phyloP scores from a whole-genome alignment of 164 flowering plant genomes.

The Euptelea pleiosperma region DNA sequence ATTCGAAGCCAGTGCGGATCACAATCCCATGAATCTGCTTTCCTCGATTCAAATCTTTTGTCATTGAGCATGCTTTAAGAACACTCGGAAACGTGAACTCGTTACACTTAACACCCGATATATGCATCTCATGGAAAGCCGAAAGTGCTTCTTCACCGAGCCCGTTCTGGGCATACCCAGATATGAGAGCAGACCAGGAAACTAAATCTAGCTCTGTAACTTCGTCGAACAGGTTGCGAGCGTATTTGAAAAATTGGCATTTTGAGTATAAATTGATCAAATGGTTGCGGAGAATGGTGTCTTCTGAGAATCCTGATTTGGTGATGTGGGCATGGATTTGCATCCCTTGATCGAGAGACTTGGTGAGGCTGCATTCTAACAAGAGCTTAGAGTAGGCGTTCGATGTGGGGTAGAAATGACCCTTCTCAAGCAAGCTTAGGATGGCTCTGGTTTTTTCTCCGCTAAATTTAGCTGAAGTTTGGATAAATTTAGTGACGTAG shows the following conservation, averaged over 20 bases:
- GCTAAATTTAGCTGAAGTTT: constrained; percentile 14
- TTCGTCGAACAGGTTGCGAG: constrained; percentile 59
- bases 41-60: constrained; percentile 45
- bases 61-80: constrained; percentile 62
- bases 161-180: constrained; percentile 72
- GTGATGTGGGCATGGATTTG: constrained; percentile 58
- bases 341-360: constrained; percentile 40
- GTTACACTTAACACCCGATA: constrained; percentile 48
- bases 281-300: constrained; percentile 36
- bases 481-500: constrained; percentile 13
- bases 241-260: constrained; percentile 38
- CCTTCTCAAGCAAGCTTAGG: not conserved
- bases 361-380: constrained; percentile 39
- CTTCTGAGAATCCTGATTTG: constrained; percentile 34
- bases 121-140: constrained; percentile 47
- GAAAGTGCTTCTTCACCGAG: constrained; percentile 41
- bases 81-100: constrained; percentile 66
- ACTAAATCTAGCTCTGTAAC: constrained; percentile 59
- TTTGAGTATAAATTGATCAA: constrained; percentile 58
- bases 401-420: constrained; percentile 16
- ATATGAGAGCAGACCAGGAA: constrained; percentile 69
- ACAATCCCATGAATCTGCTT: constrained; percentile 62
- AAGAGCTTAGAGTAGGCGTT: constrained; percentile 41
- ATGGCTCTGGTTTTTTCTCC: constrained; percentile 9
- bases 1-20: constrained; percentile 52